Conservation (phyloP, 768 basidiomycete genomes). For the Serendipita sp. region DNA sequence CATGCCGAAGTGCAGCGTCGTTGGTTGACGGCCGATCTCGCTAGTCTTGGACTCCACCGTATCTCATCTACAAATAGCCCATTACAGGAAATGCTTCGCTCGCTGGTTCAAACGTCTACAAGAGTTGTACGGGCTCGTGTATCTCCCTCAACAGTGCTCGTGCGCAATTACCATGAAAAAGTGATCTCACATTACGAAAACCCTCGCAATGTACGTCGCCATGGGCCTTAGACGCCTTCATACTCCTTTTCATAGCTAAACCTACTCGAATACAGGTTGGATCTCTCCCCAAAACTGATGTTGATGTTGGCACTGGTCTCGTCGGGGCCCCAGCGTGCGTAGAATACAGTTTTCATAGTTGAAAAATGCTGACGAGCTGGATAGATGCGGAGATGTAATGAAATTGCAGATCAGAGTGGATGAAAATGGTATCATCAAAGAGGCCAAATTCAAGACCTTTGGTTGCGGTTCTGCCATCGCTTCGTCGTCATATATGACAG, state of each 20-base stretch:
- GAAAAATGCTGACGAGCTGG: constrained; percentile 4
- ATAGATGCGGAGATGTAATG: constrained; percentile 95
- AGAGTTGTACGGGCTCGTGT: not conserved
- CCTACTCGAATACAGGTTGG: constrained; percentile 57
- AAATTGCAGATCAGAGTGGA: constrained; percentile 97
- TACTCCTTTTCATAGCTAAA: constrained; percentile 41
- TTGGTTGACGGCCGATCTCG: not conserved
- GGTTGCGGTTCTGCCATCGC: constrained; percentile 98
- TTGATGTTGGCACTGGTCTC: constrained; percentile 90
- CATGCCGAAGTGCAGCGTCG: not conserved
- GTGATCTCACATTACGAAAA: constrained; percentile 95
- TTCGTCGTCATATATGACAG: constrained; percentile 96
- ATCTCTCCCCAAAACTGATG: constrained; percentile 72
- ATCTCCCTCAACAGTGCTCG: constrained; percentile 8
- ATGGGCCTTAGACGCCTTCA: not conserved
- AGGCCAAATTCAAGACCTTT: constrained; percentile 99
- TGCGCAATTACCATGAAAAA: constrained; percentile 82
- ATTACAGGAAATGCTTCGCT: not conserved
- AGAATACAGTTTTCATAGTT: not conserved
- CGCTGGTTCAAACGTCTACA: not conserved
- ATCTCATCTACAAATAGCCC: not conserved
- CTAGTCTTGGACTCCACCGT: not conserved
- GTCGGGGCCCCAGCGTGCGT: constrained; percentile 93
- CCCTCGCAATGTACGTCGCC: constrained; percentile 73
- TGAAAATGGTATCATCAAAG: constrained; percentile 85